Percentiles rank a stretch among this genome's conserved stretches.
Conservation (phyloP, 2,329 filamentous ascomycete species). For the Talaromyces sp. region DNA sequence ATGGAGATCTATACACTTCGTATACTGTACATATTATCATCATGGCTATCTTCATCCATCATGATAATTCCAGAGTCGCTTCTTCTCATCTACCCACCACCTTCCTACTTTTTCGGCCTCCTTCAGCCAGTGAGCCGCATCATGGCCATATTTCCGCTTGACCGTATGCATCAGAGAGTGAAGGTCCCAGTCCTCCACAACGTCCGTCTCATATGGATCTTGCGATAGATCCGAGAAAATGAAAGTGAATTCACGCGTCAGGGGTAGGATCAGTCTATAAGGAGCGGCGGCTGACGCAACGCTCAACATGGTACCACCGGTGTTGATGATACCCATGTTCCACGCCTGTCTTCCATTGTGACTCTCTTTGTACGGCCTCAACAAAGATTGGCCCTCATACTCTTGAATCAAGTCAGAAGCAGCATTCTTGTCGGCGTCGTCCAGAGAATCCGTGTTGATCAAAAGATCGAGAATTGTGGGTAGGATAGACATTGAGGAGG, state of each 20-base stretch:
- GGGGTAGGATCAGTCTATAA: slow-evolving; percentile 66
- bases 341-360: slow-evolving; percentile 34
- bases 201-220: slow-evolving; percentile 35
- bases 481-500: slow-evolving; percentile 43
- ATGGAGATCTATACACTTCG: not conserved
- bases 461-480: slow-evolving; percentile 48
- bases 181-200: slow-evolving; percentile 33
- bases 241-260: slow-evolving; percentile 64
- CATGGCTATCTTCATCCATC: slow-evolving; percentile 10
- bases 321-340: slow-evolving; percentile 36
- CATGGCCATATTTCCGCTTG: slow-evolving; percentile 27
- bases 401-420: slow-evolving; percentile 42
- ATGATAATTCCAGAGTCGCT: slow-evolving; percentile 26
- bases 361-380: slow-evolving; percentile 38
- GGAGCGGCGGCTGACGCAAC: slow-evolving; percentile 73
- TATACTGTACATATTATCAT: slow-evolving; percentile 9
- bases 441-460: slow-evolving; percentile 39
- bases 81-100: slow-evolving; percentile 40
- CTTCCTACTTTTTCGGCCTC: slow-evolving; percentile 36
- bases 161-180: slow-evolving; percentile 28
- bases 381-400: slow-evolving; percentile 48
- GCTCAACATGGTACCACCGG: slow-evolving; percentile 50
- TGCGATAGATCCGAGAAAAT: slow-evolving; percentile 34
- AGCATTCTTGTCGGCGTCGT: slow-evolving; percentile 29
- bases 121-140: slow-evolving; percentile 34